phyloP scores from a whole-genome alignment of 1,284 basidiomycete genomes.

The Bjerkandera adusta region DNA sequence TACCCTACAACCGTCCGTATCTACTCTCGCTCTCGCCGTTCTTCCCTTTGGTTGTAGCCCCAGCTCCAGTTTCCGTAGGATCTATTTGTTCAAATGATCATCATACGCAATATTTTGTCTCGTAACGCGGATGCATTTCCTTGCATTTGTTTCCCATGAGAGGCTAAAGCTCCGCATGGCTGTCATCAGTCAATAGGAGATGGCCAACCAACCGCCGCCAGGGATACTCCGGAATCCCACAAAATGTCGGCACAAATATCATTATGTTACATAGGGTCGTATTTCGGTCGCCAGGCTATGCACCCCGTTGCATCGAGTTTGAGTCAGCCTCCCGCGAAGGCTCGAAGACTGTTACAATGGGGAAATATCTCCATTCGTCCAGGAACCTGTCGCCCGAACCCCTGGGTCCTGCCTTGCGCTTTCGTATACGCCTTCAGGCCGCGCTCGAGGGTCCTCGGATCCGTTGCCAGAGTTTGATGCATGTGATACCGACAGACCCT shows the following conservation, averaged over 20 bases:
- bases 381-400: conserved; percentile 9
- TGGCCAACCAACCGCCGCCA: conserved; percentile 16
- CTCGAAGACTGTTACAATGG: conserved; percentile 2
- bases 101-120: conserved; percentile 14
- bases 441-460: conserved; percentile 15
- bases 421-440: conserved; percentile 1
- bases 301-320: conserved; percentile 5
- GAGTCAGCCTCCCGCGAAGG: conserved; percentile 19
- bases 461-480: conserved; percentile 36
- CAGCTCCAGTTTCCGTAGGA: conserved; percentile 10
- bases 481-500: conserved; percentile 41
- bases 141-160: conserved; percentile 16
- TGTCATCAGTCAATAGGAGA: conserved; percentile 13
- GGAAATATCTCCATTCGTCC: conserved; percentile 17
- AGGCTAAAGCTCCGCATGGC: conserved; percentile 13
- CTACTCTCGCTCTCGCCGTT: conserved; percentile 18
- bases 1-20: conserved; percentile 18
- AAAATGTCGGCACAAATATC: conserved; percentile 20
- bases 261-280: conserved; percentile 2
- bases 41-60: conserved; percentile 16
- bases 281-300: conserved; percentile 10
- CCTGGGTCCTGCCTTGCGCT: conserved; percentile 11
- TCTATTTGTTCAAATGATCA: conserved; percentile 17
- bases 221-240: conserved; percentile 25
- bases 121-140: conserved; percentile 11